Base-by-base conservation (phyloP, 805 yeast species). In the Saccharomycopsis schoenii region DNA sequence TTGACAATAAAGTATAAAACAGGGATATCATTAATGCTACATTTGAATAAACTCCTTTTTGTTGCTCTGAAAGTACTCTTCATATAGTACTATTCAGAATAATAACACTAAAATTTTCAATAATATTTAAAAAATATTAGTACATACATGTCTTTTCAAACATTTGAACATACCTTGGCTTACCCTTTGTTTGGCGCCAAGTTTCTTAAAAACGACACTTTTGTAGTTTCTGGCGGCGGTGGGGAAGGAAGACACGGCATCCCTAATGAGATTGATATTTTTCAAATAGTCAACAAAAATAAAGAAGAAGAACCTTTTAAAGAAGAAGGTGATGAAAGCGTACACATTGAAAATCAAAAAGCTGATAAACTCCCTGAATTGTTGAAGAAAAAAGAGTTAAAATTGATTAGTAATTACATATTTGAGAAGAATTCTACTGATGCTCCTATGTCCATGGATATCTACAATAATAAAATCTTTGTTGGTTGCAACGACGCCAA, bases 221-320 rank as follows among this genome's bases (percentile, higher is more conserved):
- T 92, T 39, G 72, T 90, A 56, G 87, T 86, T 34, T 84, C 90
- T 3, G 99, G 99, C 52, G 99, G 99, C 56, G 98, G 98, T 29
- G 99, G 97, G 24, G 96, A 89, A 71, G 97, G 97, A 6, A 84
- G 85, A 68, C 88, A 90, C 68, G 97, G 97, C 40, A 85, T 91
- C 60, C 88, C 93, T 50, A 93, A 93, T 73, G 89, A 87, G 69
- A 74, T 93, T 24, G 64, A 56, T 40, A 42, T 57, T 14, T 61
- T 59, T 39, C 17, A 59, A 41, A 58, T 63, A n/a, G 52, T 21
- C 12, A 41, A 56, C 15, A 41, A 41, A 2, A 34, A 34, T 4
- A 60, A 51, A 12, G 55, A 54, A 4, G 41, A 50, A n/a, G 17
- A 55, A 24, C 8, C 11, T 42, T 19, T n/a, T n/a, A 56, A 29